Percentiles rank a stretch among this genome's conserved stretches.
Conservation (phyloP, 176 grass and related monocot species). For the Eragrostis nindensis region DNA sequence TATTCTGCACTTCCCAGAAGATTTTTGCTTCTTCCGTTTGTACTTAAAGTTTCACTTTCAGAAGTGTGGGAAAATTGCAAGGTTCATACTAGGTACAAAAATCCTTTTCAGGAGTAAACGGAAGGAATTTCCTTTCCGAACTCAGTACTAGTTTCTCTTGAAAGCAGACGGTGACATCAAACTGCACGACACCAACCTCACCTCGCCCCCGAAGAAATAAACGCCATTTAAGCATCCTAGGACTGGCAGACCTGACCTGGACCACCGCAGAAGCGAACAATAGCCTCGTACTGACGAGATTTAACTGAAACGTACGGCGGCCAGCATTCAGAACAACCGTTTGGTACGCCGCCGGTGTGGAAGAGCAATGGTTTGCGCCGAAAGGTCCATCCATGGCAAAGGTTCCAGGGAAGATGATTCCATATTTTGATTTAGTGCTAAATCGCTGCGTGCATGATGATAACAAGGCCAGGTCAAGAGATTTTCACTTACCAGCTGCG, state of each 20-base stretch:
- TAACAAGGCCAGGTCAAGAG: background rate
- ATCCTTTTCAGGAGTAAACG: too few species aligned
- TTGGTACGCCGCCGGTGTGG: background rate
- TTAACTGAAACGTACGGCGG: background rate
- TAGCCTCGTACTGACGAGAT: background rate
- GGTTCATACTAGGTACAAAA: too few species aligned
- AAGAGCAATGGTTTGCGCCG: background rate
- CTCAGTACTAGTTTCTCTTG: background rate
- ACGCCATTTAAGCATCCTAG: slow-evolving; percentile 9
- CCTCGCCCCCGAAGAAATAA: too few species aligned
- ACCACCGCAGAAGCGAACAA: background rate
- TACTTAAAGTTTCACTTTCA: too few species aligned
- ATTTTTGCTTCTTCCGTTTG: too few species aligned
- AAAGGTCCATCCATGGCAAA: too few species aligned
- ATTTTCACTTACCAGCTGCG: background rate
- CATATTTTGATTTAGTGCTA: too few species aligned
- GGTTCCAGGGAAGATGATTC: background rate
- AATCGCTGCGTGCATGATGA: background rate
- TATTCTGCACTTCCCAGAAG: too few species aligned
- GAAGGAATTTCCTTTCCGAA: background rate
- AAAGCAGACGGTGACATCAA: background rate
- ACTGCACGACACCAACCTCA: slow-evolving; percentile 6
- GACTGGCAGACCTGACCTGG: background rate
- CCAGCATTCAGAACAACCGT: slow-evolving; percentile 1
- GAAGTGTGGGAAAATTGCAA: too few species aligned